Conservation (phyloP, 805 yeast species). For the Yamadazyma olivae region DNA sequence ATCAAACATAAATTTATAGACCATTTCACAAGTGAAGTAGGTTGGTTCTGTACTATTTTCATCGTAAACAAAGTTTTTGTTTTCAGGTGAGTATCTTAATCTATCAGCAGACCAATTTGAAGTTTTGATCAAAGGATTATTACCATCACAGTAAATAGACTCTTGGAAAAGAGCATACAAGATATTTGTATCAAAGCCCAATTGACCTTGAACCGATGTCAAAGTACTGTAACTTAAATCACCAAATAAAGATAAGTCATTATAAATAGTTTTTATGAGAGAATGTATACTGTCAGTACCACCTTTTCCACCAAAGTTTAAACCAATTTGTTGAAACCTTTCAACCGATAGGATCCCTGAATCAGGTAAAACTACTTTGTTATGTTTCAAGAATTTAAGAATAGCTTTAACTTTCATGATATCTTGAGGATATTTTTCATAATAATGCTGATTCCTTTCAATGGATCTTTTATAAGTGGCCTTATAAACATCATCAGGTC, state of each 20-base stretch:
- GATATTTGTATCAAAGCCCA: conserved; percentile 51
- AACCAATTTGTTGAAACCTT: conserved; percentile 53
- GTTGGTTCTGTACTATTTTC: conserved; percentile 18
- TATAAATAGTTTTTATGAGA: conserved; percentile 36
- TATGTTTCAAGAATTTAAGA: conserved; percentile 25
- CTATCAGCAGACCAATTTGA: conserved; percentile 52
- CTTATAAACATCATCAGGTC: conserved; percentile 46
- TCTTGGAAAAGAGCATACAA: conserved; percentile 57
- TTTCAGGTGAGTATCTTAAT: conserved; percentile 22
- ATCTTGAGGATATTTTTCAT: conserved; percentile 49
- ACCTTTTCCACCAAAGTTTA: conserved; percentile 48
- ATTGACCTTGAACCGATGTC: conserved; percentile 24
- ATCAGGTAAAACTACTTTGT: conserved; percentile 41
- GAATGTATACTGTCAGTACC: conserved; percentile 49
- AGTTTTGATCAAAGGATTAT: conserved; percentile 6
- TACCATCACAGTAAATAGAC: conserved; percentile 52
- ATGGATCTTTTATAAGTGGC: conserved; percentile 46
- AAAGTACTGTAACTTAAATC: conserved; percentile 38
- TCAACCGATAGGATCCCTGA: conserved; percentile 49
- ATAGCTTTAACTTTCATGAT: conserved; percentile 33
- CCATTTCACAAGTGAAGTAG: conserved; percentile 57
- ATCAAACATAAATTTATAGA: conserved; percentile 47
- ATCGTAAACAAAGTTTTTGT: conserved; percentile 22
- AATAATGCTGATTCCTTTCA: conserved; percentile 48
- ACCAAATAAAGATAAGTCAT: conserved; percentile 35